Evolutionary conservation across 1,139 yeast species (phyloP), one percentile per base, ranked within the genome.

Genomic region (Trichomonascaceae sp.): DNA sequence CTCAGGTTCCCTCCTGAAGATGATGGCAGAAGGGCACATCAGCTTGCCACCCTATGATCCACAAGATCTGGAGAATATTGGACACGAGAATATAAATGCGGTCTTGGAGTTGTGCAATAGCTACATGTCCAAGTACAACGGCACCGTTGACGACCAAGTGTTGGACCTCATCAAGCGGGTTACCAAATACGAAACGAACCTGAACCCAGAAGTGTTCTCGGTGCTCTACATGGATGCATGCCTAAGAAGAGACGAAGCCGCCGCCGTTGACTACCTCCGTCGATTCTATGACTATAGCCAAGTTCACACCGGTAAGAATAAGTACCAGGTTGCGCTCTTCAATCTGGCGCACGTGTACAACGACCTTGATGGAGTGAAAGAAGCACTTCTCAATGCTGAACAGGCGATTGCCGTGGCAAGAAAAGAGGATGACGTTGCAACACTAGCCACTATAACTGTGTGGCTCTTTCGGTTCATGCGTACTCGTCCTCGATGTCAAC

Each of bases 361-460:
- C 15, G 71, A 71, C 37, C 84, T 81, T 55, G 76, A 79, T 25
- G 79, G 79, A 43, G 74, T 74, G 42, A 69, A 67, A 17, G 82
- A 81, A 43, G 93, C 95, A 0, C 56, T 81, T 13, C 68, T 76
- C 43, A 79, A 93, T 0, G 79, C 85, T 4, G 84, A 79, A 43
- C 96, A 85, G 50, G 92, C 96, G 0, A 78, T 85, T 3, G 66
- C 81, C 3, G 87, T 85, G 2, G 95, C 95, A 0, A 62, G 96
- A 45, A 95, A 85, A 48, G 77, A 80, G 46, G 76, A 75, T 43
- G 95, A 85, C 52, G 66, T 71, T 39, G 61, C 67, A 9, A 81
- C 93, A 14, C 61, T 85, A 27, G 78, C 84, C 13, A 76, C 75
- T 44, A 69, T 85, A n/a, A 59, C 84, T 30, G 69, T 87, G 5